Percentiles rank a stretch among this genome's conserved stretches.
Conservation (phyloP, 2,329 filamentous ascomycete genomes). For the Ploettnerulaceae sp. region DNA sequence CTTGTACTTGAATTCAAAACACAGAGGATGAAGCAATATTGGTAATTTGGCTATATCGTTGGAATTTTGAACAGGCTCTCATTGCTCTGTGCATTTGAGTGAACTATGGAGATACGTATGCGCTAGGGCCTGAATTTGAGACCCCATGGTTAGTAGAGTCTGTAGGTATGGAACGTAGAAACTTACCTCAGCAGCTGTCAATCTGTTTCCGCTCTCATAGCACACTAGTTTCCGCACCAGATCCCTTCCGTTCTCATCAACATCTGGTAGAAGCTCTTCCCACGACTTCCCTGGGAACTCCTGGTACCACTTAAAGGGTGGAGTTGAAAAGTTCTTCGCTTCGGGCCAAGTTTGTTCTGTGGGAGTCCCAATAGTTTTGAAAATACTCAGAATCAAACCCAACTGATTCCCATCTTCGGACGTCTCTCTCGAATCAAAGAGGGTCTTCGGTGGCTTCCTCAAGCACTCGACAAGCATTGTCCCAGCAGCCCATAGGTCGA, state of each 20-base stretch:
- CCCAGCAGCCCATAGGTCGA: conserved; percentile 90
- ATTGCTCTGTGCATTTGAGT: too few species aligned
- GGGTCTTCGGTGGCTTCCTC: conserved; percentile 47
- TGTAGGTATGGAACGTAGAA: neutral
- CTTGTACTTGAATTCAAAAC: too few species aligned
- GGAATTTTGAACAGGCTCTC: too few species aligned
- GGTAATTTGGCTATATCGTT: too few species aligned
- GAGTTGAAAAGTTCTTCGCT: conserved; percentile 58
- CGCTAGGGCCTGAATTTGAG: conserved; percentile 2
- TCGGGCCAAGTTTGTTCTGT: conserved; percentile 79
- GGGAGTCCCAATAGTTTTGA: conserved; percentile 85
- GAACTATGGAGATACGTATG: conserved; percentile 12
- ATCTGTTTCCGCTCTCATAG: conserved; percentile 65
- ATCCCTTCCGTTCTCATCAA: conserved; percentile 54
- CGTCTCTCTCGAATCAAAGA: conserved; percentile 73
- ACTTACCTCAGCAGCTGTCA: conserved; percentile 59
- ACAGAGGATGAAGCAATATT: too few species aligned
- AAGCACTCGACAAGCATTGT: conserved; percentile 76
- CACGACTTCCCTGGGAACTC: conserved; percentile 65
- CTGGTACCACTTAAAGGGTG: conserved; percentile 88
- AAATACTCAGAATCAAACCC: conserved; percentile 85
- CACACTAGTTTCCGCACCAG: conserved; percentile 64
- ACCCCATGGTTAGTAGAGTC: neutral
- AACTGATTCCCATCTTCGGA: conserved; percentile 86
- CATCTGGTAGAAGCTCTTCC: conserved; percentile 62